phyloP scores from a whole-genome alignment of 2,329 filamentous ascomycete species.

The Microsporum canis region DNA sequence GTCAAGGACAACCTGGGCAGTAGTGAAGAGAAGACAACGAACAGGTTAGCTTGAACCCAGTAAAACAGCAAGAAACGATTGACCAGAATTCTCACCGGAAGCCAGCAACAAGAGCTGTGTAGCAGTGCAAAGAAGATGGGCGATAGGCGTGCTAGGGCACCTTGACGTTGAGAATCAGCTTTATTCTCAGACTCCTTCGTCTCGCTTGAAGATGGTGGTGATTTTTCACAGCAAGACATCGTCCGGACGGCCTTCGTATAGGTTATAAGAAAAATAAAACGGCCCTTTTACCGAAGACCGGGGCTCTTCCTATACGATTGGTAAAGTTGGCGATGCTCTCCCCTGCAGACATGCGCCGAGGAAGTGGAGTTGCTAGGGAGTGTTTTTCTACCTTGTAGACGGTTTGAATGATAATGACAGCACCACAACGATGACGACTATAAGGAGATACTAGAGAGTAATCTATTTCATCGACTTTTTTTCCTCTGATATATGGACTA shows the following conservation, averaged over 20 bases:
- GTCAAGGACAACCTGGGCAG: constrained; percentile 10
- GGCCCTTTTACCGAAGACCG: background rate
- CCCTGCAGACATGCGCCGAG: background rate
- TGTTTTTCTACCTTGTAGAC: too few species aligned
- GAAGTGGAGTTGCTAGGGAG: background rate
- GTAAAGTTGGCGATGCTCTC: background rate
- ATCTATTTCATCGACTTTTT: too few species aligned
- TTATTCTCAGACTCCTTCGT: background rate
- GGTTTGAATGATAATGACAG: too few species aligned
- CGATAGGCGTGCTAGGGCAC: constrained; percentile 7
- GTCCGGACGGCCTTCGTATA: background rate
- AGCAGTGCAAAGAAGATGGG: constrained; percentile 12
- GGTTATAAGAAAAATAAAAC: background rate
- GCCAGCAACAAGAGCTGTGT: constrained; percentile 15
- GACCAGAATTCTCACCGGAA: constrained; percentile 9
- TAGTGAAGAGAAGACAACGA: background rate
- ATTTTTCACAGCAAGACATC: background rate
- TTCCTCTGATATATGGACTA: too few species aligned
- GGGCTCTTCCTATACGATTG: background rate
- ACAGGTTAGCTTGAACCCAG: background rate
- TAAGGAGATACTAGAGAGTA: too few species aligned
- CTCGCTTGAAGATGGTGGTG: background rate
- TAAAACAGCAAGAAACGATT: background rate
- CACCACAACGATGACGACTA: too few species aligned
- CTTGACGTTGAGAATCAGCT: background rate